Conservation (phyloP, 208 protist genomes). For the Trypanosoma congolense region DNA sequence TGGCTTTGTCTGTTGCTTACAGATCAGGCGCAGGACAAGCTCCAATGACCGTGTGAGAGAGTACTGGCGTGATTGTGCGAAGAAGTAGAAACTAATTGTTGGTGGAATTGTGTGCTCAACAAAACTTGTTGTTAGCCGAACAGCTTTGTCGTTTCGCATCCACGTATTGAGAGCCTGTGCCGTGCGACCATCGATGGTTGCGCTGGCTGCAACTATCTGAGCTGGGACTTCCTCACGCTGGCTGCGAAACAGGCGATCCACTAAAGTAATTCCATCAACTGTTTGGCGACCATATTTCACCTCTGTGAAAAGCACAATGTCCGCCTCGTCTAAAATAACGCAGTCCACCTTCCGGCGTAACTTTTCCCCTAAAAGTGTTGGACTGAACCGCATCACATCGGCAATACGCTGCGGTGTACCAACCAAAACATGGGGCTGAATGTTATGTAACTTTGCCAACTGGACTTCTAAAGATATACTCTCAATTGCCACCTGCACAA, state of each 20-base stretch:
- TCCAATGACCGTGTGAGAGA: slow-evolving; percentile 39
- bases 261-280: slow-evolving; percentile 55
- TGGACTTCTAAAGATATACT: slow-evolving; percentile 74
- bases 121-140: slow-evolving; percentile 86
- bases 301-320: slow-evolving; percentile 49
- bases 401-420: slow-evolving; percentile 80
- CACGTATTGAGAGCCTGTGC: slow-evolving; percentile 82
- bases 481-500: slow-evolving; percentile 75
- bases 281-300: slow-evolving; percentile 30
- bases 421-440: slow-evolving; percentile 85
- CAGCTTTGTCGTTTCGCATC: slow-evolving; percentile 84
- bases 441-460: slow-evolving; percentile 81
- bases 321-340: slow-evolving; percentile 86
- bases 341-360: slow-evolving; percentile 87
- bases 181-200: slow-evolving; percentile 79
- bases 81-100: slow-evolving; percentile 82
- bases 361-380: slow-evolving; percentile 74
- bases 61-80: slow-evolving; percentile 30
- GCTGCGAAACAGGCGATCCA: slow-evolving; percentile 76
- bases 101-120: slow-evolving; percentile 80
- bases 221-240: slow-evolving; percentile 75
- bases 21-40: slow-evolving; percentile 67
- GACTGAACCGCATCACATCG: slow-evolving; percentile 57
- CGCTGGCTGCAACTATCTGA: slow-evolving; percentile 81
- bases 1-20: slow-evolving; percentile 38